Conservation (phyloP, 2,329 filamentous ascomycete species). For the Monosporascus ibericus region DNA sequence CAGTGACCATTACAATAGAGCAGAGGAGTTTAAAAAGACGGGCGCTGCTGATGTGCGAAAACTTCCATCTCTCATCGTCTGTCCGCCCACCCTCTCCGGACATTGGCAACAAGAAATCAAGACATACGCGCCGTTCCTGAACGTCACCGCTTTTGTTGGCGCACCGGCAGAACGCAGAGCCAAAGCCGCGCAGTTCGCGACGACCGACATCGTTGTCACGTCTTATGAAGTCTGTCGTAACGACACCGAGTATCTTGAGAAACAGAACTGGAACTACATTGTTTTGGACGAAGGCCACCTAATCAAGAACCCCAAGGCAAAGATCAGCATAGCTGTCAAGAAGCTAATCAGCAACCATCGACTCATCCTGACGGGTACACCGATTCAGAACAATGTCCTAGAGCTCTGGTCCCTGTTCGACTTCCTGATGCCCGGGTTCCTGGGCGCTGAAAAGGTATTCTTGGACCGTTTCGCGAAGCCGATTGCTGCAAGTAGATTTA, state of each 20-base stretch:
- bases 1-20: conserved; percentile 90
- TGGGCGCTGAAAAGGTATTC: conserved; percentile 93
- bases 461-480: conserved; percentile 91
- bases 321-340: conserved; percentile 92
- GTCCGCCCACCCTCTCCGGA: conserved; percentile 89
- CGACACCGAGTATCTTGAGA: conserved; percentile 76
- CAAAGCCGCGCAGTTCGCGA: conserved; percentile 61
- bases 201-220: conserved; percentile 90
- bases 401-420: conserved; percentile 98
- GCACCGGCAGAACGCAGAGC: conserved; percentile 73
- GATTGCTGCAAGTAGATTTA: conserved; percentile 88
- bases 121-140: conserved; percentile 90
- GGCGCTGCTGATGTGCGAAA: conserved; percentile 69
- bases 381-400: conserved; percentile 95
- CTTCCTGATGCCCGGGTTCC: conserved; percentile 97
- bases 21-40: conserved; percentile 83
- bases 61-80: conserved; percentile 89
- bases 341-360: conserved; percentile 85
- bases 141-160: conserved; percentile 84
- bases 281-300: conserved; percentile 95
- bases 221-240: conserved; percentile 98
- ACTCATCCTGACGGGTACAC: conserved; percentile 91
- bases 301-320: conserved; percentile 98
- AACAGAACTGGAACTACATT: conserved; percentile 93
- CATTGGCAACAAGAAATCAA: conserved; percentile 99